These are phyloP conservation scores for Stagonosporopsis rhizophila DNA, from an alignment of 2,329 filamentous ascomycete genomes.

Conservation along the genomic window DNA sequence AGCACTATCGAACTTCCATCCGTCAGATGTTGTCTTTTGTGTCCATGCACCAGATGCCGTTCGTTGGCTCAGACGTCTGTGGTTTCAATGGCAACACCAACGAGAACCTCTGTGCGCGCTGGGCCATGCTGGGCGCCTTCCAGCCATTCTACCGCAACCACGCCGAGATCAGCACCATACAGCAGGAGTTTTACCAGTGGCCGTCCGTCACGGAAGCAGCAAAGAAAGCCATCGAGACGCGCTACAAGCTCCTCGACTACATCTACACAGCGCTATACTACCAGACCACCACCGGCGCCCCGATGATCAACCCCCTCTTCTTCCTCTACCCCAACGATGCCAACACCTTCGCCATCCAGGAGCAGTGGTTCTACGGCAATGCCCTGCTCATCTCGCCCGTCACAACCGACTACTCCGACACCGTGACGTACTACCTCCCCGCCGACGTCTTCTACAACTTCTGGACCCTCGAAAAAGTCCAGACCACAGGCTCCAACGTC, in stretches of 20 bases:
- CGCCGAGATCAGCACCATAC: slow-evolving; percentile 60
- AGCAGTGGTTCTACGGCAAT: slow-evolving; percentile 68
- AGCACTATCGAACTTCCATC: slow-evolving; percentile 53
- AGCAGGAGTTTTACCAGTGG: slow-evolving; percentile 79
- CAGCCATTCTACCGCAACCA: slow-evolving; percentile 79
- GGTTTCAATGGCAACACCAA: slow-evolving; percentile 74
- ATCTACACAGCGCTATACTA: slow-evolving; percentile 74
- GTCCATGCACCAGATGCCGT: slow-evolving; percentile 57
- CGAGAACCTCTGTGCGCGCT: slow-evolving; percentile 75
- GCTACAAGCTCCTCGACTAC: slow-evolving; percentile 82
- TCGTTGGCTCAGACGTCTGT: slow-evolving; percentile 71
- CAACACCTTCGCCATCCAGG: slow-evolving; percentile 60
- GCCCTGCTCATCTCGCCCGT: slow-evolving; percentile 65
- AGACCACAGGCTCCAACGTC: slow-evolving; percentile 55
- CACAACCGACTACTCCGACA: slow-evolving; percentile 59
- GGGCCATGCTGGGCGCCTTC: slow-evolving; percentile 76
- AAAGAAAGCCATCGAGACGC: slow-evolving; percentile 70
- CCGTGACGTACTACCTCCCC: slow-evolving; percentile 64
- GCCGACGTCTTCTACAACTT: slow-evolving; percentile 67
- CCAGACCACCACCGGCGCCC: slow-evolving; percentile 67
- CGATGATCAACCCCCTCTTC: slow-evolving; percentile 73
- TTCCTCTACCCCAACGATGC: slow-evolving; percentile 70
- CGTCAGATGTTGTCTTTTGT: slow-evolving; percentile 55
- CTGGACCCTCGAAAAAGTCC: slow-evolving; percentile 59
- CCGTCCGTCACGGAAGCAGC: slow-evolving; percentile 68